Percentiles rank a stretch among this genome's conserved stretches.
These are phyloP conservation scores for Corymbia citriodora DNA, from an alignment of 441 rosid species.

Conservation along the genomic window DNA sequence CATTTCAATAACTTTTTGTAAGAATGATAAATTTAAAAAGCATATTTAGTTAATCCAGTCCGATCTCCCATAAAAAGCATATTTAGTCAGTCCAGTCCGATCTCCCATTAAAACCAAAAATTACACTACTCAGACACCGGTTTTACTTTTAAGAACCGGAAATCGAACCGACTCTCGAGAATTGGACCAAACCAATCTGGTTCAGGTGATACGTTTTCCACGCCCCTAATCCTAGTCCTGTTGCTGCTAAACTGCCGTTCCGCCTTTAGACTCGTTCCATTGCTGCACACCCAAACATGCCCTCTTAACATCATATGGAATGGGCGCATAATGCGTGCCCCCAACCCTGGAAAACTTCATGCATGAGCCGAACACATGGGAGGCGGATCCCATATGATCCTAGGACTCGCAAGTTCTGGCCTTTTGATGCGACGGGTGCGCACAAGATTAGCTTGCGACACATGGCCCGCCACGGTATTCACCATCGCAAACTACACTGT, in stretches of 20 bases:
- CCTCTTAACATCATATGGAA: background rate
- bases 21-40: too few species aligned
- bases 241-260: background rate
- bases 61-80: too few species aligned
- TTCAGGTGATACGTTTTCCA: too few species aligned
- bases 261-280: background rate
- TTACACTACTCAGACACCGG: too few species aligned
- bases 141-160: too few species aligned
- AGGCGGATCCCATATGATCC: background rate
- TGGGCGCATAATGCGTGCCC: background rate
- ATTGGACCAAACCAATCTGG: too few species aligned
- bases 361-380: background rate
- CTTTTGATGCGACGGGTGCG: background rate
- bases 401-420: background rate
- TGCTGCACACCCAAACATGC: background rate
- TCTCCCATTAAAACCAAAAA: too few species aligned
- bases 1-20: too few species aligned
- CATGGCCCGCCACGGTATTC: background rate
- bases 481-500: background rate
- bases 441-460: background rate
- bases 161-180: too few species aligned
- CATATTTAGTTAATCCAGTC: too few species aligned
- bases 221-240: too few species aligned
- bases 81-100: too few species aligned
- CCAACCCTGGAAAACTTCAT: background rate